Evolutionary conservation across 495 filamentous ascomycete genomes (phyloP), one percentile per base, ranked within the genome.

Genomic region (Trichoderma erinaceum): DNA sequence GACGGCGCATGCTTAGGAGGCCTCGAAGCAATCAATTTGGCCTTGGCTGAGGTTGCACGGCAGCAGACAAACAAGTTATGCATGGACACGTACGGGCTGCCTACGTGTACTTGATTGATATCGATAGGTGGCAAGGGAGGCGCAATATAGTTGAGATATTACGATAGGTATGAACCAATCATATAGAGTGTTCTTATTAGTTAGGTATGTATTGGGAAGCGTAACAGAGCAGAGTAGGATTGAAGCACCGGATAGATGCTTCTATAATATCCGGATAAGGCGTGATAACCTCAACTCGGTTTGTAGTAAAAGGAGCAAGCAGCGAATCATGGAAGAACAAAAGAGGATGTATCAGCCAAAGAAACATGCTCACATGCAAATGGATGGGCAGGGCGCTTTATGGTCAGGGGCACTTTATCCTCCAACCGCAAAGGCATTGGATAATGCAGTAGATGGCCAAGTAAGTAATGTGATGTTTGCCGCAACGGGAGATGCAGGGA

Each of bases 401-500:
- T 38, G 35, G 35, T 2, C 8, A 38, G 44, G 44, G 44, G 44
- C 15, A 48, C 44, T 18, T 48, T 48, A 16, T 21, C 21, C 48
- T 11, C 48, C n/a, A 52, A 52, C 21, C 5, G 21, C 48, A 23
- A 52, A 52, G 48, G 4, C n/a, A 52, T 52, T 52, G n/a, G 48
- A 21, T 52, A 21, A 21, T n/a, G n/a, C n/a, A n/a, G n/a, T 21
- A 21, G 35, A 38, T 5, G 5, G 35, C 35, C 35, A 38, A 38
- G 35, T 38, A 38, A 38, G 35, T 38, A 0, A 38, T 52, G 15
- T 2, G 15, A 7, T 50, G 18, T 25, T 61, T 61, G 56, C 56
- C 56, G 16, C 56, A 61, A 61, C 16, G 50, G 50, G 27, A 3
- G 23, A 61, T 61, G 13, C 56, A 61, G 56, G 56, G 56, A 61